phyloP scores from a whole-genome alignment of 2,329 filamentous ascomycete species.

The Colletotrichum paranaense region DNA sequence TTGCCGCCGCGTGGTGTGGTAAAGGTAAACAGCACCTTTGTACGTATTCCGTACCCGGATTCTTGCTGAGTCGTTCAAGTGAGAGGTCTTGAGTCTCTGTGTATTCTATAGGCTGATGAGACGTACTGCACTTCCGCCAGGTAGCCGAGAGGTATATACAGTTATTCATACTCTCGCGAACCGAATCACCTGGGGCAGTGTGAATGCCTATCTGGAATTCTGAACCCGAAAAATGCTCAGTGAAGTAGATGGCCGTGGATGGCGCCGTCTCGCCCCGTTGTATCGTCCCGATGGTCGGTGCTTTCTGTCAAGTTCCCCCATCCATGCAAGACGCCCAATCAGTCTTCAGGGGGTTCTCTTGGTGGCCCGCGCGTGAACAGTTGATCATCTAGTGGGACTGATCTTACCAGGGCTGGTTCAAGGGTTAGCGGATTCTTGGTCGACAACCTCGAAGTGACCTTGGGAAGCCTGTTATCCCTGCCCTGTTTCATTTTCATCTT shows the following conservation, averaged over 20 bases:
- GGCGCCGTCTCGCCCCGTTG: constrained; percentile 5
- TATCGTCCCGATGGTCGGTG: constrained; percentile 23
- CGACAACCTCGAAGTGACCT: constrained; percentile 2
- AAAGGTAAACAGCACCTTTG: neutral
- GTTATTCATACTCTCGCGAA: neutral
- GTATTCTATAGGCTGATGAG: neutral
- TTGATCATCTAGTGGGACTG: constrained; percentile 19
- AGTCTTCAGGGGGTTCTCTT: constrained; percentile 13
- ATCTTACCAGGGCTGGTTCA: constrained; percentile 7
- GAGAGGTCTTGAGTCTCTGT: neutral
- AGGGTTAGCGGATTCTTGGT: neutral
- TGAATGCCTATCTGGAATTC: neutral
- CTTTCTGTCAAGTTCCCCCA: constrained; percentile 24
- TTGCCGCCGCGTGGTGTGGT: constrained; percentile 2
- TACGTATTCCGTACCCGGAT: neutral
- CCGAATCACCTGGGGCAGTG: neutral
- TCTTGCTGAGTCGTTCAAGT: neutral
- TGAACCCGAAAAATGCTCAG: neutral
- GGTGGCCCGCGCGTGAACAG: constrained; percentile 27
- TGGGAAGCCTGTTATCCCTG: constrained; percentile 18
- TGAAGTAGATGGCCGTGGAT: neutral
- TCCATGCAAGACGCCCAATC: constrained; percentile 28
- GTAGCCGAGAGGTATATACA: neutral
- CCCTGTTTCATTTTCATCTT: constrained; percentile 34
- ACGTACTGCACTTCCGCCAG: neutral